A percentile compares a stretch with the other conserved stretches of the same genome.
These are phyloP conservation scores for Mycena citricolor DNA, from an alignment of 1,284 basidiomycete genomes.

Conservation along the genomic window DNA sequence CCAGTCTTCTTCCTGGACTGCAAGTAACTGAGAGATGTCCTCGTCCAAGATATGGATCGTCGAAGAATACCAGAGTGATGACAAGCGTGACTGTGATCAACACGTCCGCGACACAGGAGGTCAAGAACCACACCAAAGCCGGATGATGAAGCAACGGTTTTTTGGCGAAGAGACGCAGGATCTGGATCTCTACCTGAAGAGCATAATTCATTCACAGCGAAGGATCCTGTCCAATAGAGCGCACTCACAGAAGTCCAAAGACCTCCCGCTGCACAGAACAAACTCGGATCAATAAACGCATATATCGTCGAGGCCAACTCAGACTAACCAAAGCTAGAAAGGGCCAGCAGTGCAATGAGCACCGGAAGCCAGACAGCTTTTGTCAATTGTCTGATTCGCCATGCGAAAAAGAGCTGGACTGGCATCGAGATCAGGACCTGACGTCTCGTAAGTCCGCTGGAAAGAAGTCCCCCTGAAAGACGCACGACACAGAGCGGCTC, in stretches of 20 bases:
- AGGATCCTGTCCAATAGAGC: too few relatives aligned
- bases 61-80: conserved; percentile 42
- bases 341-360: conserved; percentile 37
- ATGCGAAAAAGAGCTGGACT: conserved; percentile 53
- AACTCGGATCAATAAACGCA: neutral
- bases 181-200: conserved; percentile 7
- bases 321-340: conserved; percentile 39
- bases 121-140: conserved; percentile 49
- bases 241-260: conserved; percentile 39
- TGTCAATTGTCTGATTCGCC: conserved; percentile 46
- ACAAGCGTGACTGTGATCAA: conserved; percentile 48
- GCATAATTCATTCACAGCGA: too few relatives aligned
- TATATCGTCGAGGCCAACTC: neutral
- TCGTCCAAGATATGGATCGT: too few relatives aligned
- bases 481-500: conserved; percentile 7
- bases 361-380: conserved; percentile 37
- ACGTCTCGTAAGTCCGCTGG: too few relatives aligned
- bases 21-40: conserved; percentile 17
- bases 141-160: conserved; percentile 43
- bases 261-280: conserved; percentile 34
- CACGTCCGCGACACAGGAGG: conserved; percentile 45
- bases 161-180: conserved; percentile 36
- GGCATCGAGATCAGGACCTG: conserved; percentile 49
- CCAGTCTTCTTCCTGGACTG: conserved; percentile 45
- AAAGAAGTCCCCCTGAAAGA: neutral